phyloP scores from a whole-genome alignment of 495 filamentous ascomycete genomes.

The Hypoxylon fuscum region DNA sequence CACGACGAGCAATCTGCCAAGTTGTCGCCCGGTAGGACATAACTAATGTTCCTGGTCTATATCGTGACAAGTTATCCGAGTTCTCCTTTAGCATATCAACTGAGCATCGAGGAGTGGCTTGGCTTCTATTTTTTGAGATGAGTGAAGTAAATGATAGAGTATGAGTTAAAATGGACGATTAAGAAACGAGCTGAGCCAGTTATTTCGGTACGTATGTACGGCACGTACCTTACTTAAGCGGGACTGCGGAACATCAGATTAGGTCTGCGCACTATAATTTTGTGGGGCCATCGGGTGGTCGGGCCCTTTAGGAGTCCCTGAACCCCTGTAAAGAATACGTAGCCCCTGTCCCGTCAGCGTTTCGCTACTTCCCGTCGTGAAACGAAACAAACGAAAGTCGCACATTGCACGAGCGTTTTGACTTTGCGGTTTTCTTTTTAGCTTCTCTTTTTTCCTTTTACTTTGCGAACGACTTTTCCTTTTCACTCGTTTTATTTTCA shows the following conservation, averaged over 20 bases:
- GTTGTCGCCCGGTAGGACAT: no score
- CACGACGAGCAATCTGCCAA: no score
- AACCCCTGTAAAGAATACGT: conserved; percentile 26
- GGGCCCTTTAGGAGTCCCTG: conserved; percentile 4
- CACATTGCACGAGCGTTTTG: not conserved
- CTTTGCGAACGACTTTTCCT: no score
- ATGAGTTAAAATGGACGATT: no score
- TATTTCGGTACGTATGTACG: not conserved
- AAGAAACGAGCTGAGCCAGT: no score
- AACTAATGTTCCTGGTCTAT: no score
- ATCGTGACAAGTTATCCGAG: no score
- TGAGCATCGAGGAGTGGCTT: no score
- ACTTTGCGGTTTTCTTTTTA: conserved; percentile 8
- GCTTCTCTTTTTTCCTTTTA: not conserved
- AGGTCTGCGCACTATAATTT: not conserved
- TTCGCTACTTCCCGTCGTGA: conserved; percentile 6
- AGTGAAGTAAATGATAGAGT: no score
- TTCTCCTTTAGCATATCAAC: no score
- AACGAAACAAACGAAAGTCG: conserved; percentile 12
- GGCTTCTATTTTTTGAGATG: no score
- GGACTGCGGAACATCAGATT: conserved; percentile 1
- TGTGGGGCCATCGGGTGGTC: conserved; percentile 14
- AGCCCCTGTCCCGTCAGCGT: conserved; percentile 1
- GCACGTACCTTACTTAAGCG: not conserved
- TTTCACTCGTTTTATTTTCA: conserved; percentile 1